Percentiles rank a stretch among this genome's conserved stretches.
Conservation (phyloP, 129 eudicot species). For the Centella asiatica region DNA sequence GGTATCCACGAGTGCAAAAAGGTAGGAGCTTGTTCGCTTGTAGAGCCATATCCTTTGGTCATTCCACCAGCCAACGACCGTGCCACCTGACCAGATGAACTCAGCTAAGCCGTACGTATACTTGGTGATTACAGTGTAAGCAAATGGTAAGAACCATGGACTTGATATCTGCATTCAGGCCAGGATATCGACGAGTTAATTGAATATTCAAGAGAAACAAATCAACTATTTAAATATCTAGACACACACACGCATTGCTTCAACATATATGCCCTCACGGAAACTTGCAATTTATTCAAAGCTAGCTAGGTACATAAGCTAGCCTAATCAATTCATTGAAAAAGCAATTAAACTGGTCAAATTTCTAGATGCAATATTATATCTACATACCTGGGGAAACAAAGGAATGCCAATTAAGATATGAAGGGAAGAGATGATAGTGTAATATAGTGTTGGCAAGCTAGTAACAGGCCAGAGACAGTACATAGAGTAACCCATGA, state of each 20-base stretch:
- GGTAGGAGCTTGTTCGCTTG: slow-evolving; percentile 63
- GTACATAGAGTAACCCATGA: slow-evolving; percentile 53
- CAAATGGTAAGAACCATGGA: slow-evolving; percentile 60
- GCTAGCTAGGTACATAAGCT: too few species aligned
- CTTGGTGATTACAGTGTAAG: slow-evolving; percentile 36
- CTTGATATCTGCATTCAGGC: slow-evolving; percentile 41
- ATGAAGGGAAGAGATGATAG: slow-evolving; percentile 65
- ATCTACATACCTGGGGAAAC: slow-evolving; percentile 78
- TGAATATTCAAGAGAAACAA: too few species aligned
- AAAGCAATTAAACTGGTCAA: too few species aligned
- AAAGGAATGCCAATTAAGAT: slow-evolving; percentile 51
- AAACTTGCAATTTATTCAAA: too few species aligned
- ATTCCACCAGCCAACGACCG: slow-evolving; percentile 82
- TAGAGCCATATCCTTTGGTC: slow-evolving; percentile 80
- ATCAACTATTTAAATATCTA: too few species aligned
- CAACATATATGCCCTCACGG: too few species aligned
- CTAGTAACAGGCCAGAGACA: slow-evolving; percentile 71
- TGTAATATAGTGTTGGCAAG: slow-evolving; percentile 54
- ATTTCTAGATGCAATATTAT: too few species aligned
- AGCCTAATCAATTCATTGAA: too few species aligned
- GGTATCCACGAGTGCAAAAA: slow-evolving; percentile 58
- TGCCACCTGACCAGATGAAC: slow-evolving; percentile 54
- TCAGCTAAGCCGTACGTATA: slow-evolving; percentile 31
- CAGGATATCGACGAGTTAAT: too few species aligned
- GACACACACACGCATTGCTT: too few species aligned